These are phyloP conservation scores for Hypoxylon sp. DNA, from an alignment of 2,329 filamentous ascomycete genomes.

Conservation along the genomic window DNA sequence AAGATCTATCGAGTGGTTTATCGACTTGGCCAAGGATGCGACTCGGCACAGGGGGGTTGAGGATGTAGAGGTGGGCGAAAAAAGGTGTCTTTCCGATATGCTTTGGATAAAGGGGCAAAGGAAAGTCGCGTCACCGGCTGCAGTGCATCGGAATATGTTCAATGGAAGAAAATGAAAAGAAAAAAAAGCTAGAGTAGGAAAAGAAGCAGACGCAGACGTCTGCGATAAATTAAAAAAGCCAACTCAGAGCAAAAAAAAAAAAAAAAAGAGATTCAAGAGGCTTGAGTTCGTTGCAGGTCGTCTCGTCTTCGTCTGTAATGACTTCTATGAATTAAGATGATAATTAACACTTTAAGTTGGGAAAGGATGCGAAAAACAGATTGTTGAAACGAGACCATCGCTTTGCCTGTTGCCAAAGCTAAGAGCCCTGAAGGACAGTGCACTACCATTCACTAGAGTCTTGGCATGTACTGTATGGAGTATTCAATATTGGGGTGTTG, in stretches of 20 bases:
- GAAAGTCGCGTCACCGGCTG: constrained; percentile 40
- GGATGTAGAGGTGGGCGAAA: too few species aligned
- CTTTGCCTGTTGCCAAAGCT: constrained; percentile 13
- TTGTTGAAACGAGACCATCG: constrained; percentile 32
- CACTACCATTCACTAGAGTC: constrained; percentile 17
- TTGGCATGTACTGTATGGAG: constrained; percentile 3
- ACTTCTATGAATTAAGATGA: constrained; percentile 30
- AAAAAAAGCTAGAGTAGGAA: constrained; percentile 17
- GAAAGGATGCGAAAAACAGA: constrained; percentile 33
- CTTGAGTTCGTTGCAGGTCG: constrained; percentile 42
- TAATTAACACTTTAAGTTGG: constrained; percentile 12
- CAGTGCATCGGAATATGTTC: constrained; percentile 39
- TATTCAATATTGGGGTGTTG: constrained; percentile 8
- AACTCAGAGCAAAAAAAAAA: constrained; percentile 31
- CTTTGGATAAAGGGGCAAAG: constrained; percentile 32
- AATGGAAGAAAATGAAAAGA: constrained; percentile 29
- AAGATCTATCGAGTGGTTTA: constrained; percentile 13
- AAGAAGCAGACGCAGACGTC: constrained; percentile 28
- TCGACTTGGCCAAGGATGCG: constrained; percentile 22
- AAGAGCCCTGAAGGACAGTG: constrained; percentile 18
- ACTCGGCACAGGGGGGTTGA: constrained; percentile 17
- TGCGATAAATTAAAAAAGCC: constrained; percentile 32
- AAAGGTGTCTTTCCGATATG: constrained; percentile 12
- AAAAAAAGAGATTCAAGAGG: constrained; percentile 36
- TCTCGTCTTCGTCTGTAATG: constrained; percentile 24